phyloP scores from a whole-genome alignment of 2,329 filamentous ascomycete genomes.

The Phialophora tarda region DNA sequence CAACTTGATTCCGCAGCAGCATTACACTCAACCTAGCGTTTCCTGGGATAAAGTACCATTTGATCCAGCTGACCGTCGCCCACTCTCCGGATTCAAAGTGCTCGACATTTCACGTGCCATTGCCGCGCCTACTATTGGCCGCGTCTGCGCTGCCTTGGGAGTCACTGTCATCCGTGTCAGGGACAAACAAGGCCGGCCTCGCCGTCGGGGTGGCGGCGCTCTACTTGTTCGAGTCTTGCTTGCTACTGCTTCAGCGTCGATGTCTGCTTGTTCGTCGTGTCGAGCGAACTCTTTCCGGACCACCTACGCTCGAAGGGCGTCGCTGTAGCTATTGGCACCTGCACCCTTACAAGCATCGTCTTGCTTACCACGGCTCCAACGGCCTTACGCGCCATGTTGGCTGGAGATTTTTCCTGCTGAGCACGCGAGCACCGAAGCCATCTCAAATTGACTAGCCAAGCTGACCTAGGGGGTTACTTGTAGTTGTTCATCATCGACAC shows the following conservation, averaged over 20 bases:
- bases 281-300: no score
- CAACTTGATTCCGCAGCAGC: neutral
- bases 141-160: constrained; percentile 51
- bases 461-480: no score
- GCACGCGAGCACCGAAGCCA: no score
- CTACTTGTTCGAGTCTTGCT: neutral
- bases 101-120: constrained; percentile 55
- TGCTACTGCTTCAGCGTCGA: neutral
- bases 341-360: no score
- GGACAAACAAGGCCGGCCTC: neutral
- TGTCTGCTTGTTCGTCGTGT: neutral
- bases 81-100: constrained; percentile 55
- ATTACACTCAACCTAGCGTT: constrained; percentile 7
- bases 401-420: no score
- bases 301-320: no score
- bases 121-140: constrained; percentile 51
- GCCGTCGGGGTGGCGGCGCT: neutral
- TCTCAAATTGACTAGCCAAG: no score
- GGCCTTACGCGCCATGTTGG: no score
- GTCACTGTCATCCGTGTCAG: constrained; percentile 53
- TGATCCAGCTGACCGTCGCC: constrained; percentile 35
- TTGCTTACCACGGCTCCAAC: no score
- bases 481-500: no score
- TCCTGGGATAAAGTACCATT: constrained; percentile 1
- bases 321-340: no score